Percentiles rank a stretch among this genome's conserved stretches.
Conservation (phyloP, 768 basidiomycete genomes). For the Tricholoma furcatifolium region DNA sequence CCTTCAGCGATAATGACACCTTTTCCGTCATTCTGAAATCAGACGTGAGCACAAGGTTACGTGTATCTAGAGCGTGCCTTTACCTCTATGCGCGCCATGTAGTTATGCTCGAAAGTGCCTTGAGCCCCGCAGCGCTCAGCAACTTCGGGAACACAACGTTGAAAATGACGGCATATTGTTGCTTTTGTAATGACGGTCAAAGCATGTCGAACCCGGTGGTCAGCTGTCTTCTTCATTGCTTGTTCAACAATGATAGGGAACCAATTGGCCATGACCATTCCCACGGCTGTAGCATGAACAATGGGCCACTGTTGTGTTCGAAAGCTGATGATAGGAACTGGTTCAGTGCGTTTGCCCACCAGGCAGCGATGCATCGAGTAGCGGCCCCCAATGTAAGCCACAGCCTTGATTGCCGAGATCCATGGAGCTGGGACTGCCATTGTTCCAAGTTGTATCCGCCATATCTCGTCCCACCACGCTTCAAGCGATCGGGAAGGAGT, state of each 20-base stretch:
- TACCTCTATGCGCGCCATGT: slow-evolving; percentile 56
- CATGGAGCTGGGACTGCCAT: slow-evolving; percentile 48
- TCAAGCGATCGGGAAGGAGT: slow-evolving; percentile 39
- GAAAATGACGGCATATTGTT: slow-evolving; percentile 52
- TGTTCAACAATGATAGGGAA: slow-evolving; percentile 35
- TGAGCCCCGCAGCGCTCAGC: slow-evolving; percentile 67
- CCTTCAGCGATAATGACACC: slow-evolving; percentile 64
- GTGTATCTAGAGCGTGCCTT: slow-evolving; percentile 6
- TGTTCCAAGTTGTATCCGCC: slow-evolving; percentile 55
- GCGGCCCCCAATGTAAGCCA: slow-evolving; percentile 54
- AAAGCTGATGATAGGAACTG: slow-evolving; percentile 57
- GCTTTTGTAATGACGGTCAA: slow-evolving; percentile 57
- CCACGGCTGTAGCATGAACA: slow-evolving; percentile 48
- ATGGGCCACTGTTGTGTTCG: slow-evolving; percentile 66
- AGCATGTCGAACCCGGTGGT: slow-evolving; percentile 52
- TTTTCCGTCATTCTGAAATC: slow-evolving; percentile 43
- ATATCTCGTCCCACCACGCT: slow-evolving; percentile 56
- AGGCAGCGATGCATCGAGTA: slow-evolving; percentile 58
- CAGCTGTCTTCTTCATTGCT: slow-evolving; percentile 36
- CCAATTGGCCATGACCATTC: slow-evolving; percentile 51
- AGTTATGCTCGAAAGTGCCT: slow-evolving; percentile 64
- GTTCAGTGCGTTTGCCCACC: slow-evolving; percentile 38
- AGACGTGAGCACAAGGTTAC: slow-evolving; percentile 13
- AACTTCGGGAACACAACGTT: slow-evolving; percentile 49
- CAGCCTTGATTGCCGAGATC: slow-evolving; percentile 50